Base-by-base conservation (phyloP, 1,139 yeast genomes). In the Taphrina flavorubra region DNA sequence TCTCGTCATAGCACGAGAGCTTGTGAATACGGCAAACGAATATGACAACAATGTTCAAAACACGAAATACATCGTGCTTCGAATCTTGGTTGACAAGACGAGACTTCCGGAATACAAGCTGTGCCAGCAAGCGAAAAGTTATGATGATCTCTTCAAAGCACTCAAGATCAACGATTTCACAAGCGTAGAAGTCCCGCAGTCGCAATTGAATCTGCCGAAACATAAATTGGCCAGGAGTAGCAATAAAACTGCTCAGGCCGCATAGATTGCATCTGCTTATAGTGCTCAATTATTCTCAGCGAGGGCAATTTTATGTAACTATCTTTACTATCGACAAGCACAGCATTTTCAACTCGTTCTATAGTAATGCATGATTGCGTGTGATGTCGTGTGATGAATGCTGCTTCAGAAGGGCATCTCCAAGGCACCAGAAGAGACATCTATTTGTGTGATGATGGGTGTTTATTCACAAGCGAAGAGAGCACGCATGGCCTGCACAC, bases 11-110 rank as follows among this genome's bases (percentile, higher is more conserved):
- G 82, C 85, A 13, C 81, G 80, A 57, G 89, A 90, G 72, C 89
- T 85, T 72, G 76, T 87, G 46, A 77, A 79, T n/a, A 76, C 85
- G 34, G 88, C 92, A 13, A 75, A 78, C 39, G 75, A 81, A 69
- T 85, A 82, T 75, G 87, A 86, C 68, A 90, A 90, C 76, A 84
- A 84, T 73, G 78, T 84, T 34, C 82, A 90, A 20, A 91, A 90
- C 75, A 85, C 96, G 5, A 94, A 94, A 79, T 94, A 87, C 77
- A 86, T 95, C 79, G 75, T 92, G 61, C 81, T 87, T 59, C 86
- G 92, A 74, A 87, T 90, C 79, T 81, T 91, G 3, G 97, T 97
- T 0, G 96, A 97, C 0, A 89, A 87, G 76, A 84, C 86, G 20
- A 25, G 55, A 16, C 44, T 34, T 4, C 81, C 82, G 18, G 81